Evolutionary conservation across 371 early-diverging fungal genomes (phyloP).

Genomic region (Mortierella polycephala): DNA sequence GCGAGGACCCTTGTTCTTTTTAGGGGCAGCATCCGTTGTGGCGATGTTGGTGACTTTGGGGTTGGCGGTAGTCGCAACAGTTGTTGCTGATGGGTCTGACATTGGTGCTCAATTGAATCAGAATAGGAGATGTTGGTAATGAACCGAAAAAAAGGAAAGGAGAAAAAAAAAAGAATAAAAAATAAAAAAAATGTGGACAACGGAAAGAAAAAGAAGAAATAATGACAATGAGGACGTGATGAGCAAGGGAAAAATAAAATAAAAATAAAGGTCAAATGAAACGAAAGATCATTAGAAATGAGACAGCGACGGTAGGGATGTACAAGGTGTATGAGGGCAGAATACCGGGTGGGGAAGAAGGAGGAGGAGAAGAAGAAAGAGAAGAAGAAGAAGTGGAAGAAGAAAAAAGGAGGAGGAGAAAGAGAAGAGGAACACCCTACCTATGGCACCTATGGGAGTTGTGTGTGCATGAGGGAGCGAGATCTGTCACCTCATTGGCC

Average conservation of each 20-base stretch:
- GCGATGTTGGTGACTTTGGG: not conserved
- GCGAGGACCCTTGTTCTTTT: conserved; percentile 4
- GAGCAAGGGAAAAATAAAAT: not conserved
- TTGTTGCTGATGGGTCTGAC: conserved; percentile 3
- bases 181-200: not conserved
- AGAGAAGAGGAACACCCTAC: not conserved
- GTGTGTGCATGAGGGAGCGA: not conserved
- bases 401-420: not conserved
- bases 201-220: not conserved
- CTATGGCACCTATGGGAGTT: not conserved
- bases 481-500: not conserved
- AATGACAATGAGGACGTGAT: not conserved
- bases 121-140: not conserved
- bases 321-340: not conserved
- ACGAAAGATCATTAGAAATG: not conserved
- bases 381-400: not conserved
- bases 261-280: not conserved
- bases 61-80: not conserved
- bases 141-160: not conserved
- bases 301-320: not conserved
- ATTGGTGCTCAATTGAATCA: not conserved
- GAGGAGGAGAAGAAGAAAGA: too few relatives aligned
- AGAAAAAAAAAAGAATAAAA: not conserved
- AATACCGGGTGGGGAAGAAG: not conserved
- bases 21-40: not conserved